Base-by-base conservation (phyloP, 768 basidiomycete genomes). In the Neoboletus subvelutipes region DNA sequence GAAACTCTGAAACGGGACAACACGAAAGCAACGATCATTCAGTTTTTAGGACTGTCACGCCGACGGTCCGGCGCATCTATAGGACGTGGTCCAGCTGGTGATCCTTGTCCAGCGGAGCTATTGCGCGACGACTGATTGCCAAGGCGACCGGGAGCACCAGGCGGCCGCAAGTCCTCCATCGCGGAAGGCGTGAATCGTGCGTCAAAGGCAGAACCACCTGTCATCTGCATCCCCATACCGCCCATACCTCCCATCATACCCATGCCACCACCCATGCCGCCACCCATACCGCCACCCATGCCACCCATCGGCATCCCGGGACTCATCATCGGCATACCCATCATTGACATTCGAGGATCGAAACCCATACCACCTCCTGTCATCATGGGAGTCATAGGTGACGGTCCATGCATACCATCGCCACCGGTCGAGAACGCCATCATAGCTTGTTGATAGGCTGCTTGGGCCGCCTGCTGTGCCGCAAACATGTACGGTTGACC, bases 381-480 rank as follows among this genome's bases (percentile, higher is more conserved):
- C 84, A 85, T 83, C 75, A 81, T 80, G 18, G 83, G 83, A 51
- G 78, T 78, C 59, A 82, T 67, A 43, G 76, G 75, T 28, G 72
- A 67, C 12, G 69, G 64, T 5, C 63, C 73, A 34, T 71, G 66
- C 47, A 72, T 76, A n/a, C 75, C 80, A 57, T 78, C 82, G 5
- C 81, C 87, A n/a, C 88, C 90, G n/a, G 84, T 75, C 13, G 89
- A 90, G 55, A 86, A 88, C 18, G 86, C 83, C 79, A 90, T 83
- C 90, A 92, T 92, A 20, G 90, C 89, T 67, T 92, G 90, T 67
- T 92, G 92, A 72, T 93, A 94, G 0, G 92, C 92, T 64, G 91
- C 88, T 36, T 87, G 78, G 1, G 81, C 85, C 8, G 89, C 89
- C 65, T 90, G 88, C 59, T 90, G 89, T 17, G 92, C 91, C 5